Evolutionary conservation across 495 filamentous ascomycete genomes (phyloP), one percentile per base, ranked within the genome.

Genomic region (Platismatia glauca): DNA sequence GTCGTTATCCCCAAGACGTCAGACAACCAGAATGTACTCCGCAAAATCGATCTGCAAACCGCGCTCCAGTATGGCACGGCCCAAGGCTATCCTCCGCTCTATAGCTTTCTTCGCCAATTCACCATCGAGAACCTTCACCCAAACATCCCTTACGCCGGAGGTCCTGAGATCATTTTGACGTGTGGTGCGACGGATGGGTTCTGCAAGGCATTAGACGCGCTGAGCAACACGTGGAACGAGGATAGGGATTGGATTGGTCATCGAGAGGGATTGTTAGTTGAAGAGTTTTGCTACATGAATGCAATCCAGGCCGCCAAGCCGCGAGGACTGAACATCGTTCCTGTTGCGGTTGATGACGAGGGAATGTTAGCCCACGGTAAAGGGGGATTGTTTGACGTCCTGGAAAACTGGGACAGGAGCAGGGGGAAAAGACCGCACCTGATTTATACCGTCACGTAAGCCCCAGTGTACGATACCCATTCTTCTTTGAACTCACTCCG

Each of bases 371-470:
- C 78, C 0, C 70, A 72, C 16, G 90, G 90, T 0, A 74, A 78
- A 20, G 89, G 88, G 16, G 88, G 89, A 7, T 76, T 97, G 62
- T 79, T 82, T 33, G 88, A 95, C 70, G 83, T 94, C 6, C 75
- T 96, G 35, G 80, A 83, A 48, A 89, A 88, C 66, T 96, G 91
- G 92, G 88, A 97, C 70, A 74, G 75, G 34, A 74, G 74, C 18
- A 86, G 79, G 65, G 91, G 91, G 0, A 84, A 82, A 66, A 78
- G 87, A 55, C 93, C 92, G 33, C 88, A 91, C 72, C 69, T 96
- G 65, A 81, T 97, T 81, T 97, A 96, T 66, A 95, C 90, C 20
- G 86, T 97, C 55, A 89, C 91, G 84, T 92, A 74, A 79, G 89
- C 82, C 20, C 33, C 31, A 20, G 55, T 37, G 27, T 29, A 20